Evolutionary conservation across 163 green algal genomes (phyloP).

Genomic region (Trebouxiophyceae sp.): DNA sequence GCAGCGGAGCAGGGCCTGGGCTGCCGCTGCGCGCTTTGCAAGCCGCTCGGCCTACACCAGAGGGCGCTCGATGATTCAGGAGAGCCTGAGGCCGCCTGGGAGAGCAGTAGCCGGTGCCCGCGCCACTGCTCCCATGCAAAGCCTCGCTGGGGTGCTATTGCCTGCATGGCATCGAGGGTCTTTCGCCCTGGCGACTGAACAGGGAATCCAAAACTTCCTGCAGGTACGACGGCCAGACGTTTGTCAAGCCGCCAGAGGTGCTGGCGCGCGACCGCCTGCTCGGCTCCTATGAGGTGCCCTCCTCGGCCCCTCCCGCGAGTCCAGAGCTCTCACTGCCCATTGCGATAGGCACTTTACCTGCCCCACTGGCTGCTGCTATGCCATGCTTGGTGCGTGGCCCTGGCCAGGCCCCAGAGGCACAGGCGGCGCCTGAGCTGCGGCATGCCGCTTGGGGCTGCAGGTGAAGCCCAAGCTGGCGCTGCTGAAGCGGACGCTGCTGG

Average conservation of each 20-base stretch:
- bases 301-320: neutral
- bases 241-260: slow-evolving; percentile 70
- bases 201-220: too few relatives aligned
- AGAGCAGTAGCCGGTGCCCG: too few relatives aligned
- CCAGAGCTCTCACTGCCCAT: neutral
- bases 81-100: too few relatives aligned
- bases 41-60: too few relatives aligned
- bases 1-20: too few relatives aligned
- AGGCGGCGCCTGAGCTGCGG: neutral
- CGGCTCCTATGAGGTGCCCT: slow-evolving; percentile 49
- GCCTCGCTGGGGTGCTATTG: too few relatives aligned
- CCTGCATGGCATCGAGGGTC: too few relatives aligned
- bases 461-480: slow-evolving; percentile 37
- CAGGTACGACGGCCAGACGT: slow-evolving; percentile 85
- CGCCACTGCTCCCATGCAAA: too few relatives aligned
- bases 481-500: slow-evolving; percentile 37
- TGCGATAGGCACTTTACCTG: neutral
- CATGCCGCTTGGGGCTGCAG: slow-evolving; percentile 10
- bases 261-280: slow-evolving; percentile 68
- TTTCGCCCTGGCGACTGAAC: too few relatives aligned
- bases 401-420: neutral
- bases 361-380: neutral
- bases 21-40: too few relatives aligned
- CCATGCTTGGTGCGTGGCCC: too few relatives aligned
- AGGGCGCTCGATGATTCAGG: too few relatives aligned